Percentiles rank a stretch among this genome's conserved stretches.
These are phyloP conservation scores for Polytrichum commune DNA, from an alignment of 225 moss, liverwort and hornwort species.

Conservation along the genomic window DNA sequence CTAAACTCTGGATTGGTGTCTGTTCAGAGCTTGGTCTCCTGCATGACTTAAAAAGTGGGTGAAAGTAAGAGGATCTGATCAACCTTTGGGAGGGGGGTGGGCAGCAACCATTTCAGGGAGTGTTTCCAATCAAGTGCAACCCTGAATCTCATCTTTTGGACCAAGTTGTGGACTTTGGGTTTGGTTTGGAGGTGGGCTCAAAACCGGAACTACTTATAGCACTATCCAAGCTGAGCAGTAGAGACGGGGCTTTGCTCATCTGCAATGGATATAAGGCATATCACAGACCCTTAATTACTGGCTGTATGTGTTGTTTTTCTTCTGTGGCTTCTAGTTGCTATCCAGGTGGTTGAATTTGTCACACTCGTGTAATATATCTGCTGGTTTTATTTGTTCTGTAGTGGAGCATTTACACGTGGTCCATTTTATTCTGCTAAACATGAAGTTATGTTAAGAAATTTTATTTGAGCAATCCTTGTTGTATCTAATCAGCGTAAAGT, in stretches of 20 bases:
- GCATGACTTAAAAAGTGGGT: constrained; percentile 23
- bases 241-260: constrained; percentile 65
- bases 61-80: constrained; percentile 35
- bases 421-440: too few relatives aligned
- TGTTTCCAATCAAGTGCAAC: constrained; percentile 91
- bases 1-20: constrained; percentile 21
- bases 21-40: constrained; percentile 45
- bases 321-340: constrained; percentile 9
- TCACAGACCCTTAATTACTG: constrained; percentile 18
- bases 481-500: neutral
- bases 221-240: constrained; percentile 66
- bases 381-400: too few relatives aligned
- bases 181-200: constrained; percentile 82
- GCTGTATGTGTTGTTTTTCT: constrained; percentile 15
- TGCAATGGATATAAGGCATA: constrained; percentile 97
- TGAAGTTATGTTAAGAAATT: too few relatives aligned
- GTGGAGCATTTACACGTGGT: too few relatives aligned
- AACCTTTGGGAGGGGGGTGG: constrained; percentile 50
- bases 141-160: constrained; percentile 71
- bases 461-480: neutral
- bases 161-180: constrained; percentile 67
- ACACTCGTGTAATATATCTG: too few relatives aligned
- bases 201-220: constrained; percentile 83
- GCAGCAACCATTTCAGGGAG: constrained; percentile 84
- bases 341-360: too few relatives aligned